Evolutionary conservation across 805 yeast species (phyloP).

Genomic region (Dipodascus geniculatus): DNA sequence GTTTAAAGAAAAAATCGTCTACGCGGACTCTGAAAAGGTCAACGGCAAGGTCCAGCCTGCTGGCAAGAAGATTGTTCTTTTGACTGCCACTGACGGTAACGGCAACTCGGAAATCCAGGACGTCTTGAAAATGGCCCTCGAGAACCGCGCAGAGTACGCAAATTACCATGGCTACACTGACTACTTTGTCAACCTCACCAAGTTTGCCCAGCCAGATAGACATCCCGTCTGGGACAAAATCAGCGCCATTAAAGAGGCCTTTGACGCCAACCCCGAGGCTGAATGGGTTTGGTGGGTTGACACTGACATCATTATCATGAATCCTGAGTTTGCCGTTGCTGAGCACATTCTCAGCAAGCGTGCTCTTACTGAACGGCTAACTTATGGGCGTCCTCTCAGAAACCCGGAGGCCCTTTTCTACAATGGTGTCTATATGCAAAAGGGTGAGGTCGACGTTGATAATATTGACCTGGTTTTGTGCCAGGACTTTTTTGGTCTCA

Average conservation of each 20-base stretch:
- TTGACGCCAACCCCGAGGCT: slow-evolving; percentile 22
- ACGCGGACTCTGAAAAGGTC: slow-evolving; percentile 9
- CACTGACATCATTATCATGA: slow-evolving; percentile 26
- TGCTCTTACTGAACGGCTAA: slow-evolving; percentile 15
- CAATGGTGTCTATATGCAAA: background rate
- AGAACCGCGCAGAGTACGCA: slow-evolving; percentile 24
- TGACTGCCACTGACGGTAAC: slow-evolving; percentile 19
- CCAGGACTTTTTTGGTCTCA: slow-evolving; percentile 21
- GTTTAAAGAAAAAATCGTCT: background rate
- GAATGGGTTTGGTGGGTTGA: slow-evolving; percentile 32
- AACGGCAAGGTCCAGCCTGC: slow-evolving; percentile 8
- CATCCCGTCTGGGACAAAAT: slow-evolving; percentile 25
- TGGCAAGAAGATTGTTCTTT: slow-evolving; percentile 13
- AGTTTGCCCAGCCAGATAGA: slow-evolving; percentile 9
- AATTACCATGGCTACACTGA: slow-evolving; percentile 24
- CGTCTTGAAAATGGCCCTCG: slow-evolving; percentile 7
- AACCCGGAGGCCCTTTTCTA: slow-evolving; percentile 8
- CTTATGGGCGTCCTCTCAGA: slow-evolving; percentile 16
- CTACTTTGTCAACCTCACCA: slow-evolving; percentile 18
- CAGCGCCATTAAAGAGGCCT: slow-evolving; percentile 24
- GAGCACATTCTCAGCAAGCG: slow-evolving; percentile 20
- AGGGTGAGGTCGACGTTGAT: slow-evolving; percentile 12
- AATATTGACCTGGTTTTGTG: slow-evolving; percentile 19
- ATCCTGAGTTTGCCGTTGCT: slow-evolving; percentile 20
- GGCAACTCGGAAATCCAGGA: slow-evolving; percentile 12